A percentile compares a stretch with the other conserved stretches of the same genome.
Evolutionary conservation across 495 filamentous ascomycete species (phyloP).

Genomic region (Parachaetomium inaequale): DNA sequence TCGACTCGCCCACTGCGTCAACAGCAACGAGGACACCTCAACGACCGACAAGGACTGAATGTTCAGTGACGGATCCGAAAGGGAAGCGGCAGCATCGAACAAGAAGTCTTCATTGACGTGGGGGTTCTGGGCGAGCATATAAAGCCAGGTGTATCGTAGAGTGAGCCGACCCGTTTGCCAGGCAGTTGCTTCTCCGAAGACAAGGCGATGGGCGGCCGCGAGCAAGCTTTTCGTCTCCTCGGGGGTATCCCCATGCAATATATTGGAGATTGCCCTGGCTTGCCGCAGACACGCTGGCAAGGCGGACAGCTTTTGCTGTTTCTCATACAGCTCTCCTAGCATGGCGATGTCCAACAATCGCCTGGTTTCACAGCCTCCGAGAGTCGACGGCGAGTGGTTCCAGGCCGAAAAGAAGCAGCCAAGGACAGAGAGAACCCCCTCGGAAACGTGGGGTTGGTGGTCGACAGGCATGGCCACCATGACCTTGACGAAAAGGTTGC

Average conservation of each 20-base stretch:
- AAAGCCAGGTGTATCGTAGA: slow-evolving; percentile 30
- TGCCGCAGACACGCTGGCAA: slow-evolving; percentile 6
- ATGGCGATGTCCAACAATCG: slow-evolving; percentile 9
- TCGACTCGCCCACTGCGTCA: slow-evolving; percentile 32
- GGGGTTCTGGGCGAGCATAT: slow-evolving; percentile 28
- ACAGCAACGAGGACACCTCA: slow-evolving; percentile 28
- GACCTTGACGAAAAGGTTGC: slow-evolving; percentile 17
- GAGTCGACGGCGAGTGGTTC: neutral
- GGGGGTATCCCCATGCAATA: slow-evolving; percentile 10
- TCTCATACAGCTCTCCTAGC: neutral
- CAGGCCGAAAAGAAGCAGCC: slow-evolving; percentile 15
- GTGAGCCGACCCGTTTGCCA: neutral
- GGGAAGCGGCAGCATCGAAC: slow-evolving; percentile 11
- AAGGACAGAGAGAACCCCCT: slow-evolving; percentile 22
- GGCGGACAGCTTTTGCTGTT: neutral
- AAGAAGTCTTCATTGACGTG: slow-evolving; percentile 19
- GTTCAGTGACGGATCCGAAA: slow-evolving; percentile 6
- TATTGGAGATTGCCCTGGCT: slow-evolving; percentile 8
- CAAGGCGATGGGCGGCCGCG: slow-evolving; percentile 16
- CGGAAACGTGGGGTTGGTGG: neutral
- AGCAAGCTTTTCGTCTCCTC: slow-evolving; percentile 18
- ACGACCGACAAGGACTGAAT: slow-evolving; percentile 10
- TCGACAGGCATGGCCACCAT: slow-evolving; percentile 14
- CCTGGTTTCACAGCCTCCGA: neutral
- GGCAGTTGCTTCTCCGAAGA: slow-evolving; percentile 1